Evolutionary conservation across 2,329 filamentous ascomycete species (phyloP).

Genomic region (Metarhizium album): DNA sequence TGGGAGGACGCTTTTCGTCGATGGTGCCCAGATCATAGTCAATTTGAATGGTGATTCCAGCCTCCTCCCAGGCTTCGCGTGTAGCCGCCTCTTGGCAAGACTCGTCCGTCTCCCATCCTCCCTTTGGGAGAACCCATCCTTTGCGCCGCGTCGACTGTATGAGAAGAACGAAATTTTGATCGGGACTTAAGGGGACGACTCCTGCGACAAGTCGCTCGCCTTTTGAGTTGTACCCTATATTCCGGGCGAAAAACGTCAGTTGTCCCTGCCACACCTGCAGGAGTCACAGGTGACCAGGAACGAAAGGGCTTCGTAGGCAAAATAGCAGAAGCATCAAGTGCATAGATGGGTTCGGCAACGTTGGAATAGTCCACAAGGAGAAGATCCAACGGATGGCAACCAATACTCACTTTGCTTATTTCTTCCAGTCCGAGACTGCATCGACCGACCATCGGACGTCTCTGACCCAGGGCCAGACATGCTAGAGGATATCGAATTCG

Average conservation of each 20-base stretch:
- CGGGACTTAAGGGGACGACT: slow-evolving; percentile 77
- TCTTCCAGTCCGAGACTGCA: slow-evolving; percentile 67
- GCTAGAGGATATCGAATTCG: slow-evolving; percentile 11
- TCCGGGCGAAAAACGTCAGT: slow-evolving; percentile 13
- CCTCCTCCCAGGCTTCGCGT: slow-evolving; percentile 96
- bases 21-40: slow-evolving; percentile 81
- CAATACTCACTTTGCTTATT: slow-evolving; percentile 67
- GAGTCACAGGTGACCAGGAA: background rate
- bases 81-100: slow-evolving; percentile 72
- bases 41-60: slow-evolving; percentile 78
- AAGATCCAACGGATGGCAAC: slow-evolving; percentile 6
- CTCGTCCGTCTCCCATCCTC: slow-evolving; percentile 95
- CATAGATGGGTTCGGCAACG: background rate
- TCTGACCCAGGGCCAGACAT: slow-evolving; percentile 27
- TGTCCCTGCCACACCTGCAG: slow-evolving; percentile 1
- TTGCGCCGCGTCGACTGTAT: slow-evolving; percentile 87
- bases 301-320: background rate
- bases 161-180: slow-evolving; percentile 80
- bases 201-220: slow-evolving; percentile 94
- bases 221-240: slow-evolving; percentile 75
- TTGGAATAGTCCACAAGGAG: background rate
- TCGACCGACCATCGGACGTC: slow-evolving; percentile 37
- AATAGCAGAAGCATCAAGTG: background rate
- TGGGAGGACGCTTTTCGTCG: slow-evolving; percentile 70
- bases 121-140: slow-evolving; percentile 95